phyloP scores from a whole-genome alignment of 768 basidiomycete genomes.

The button mushroom (Agaricus bisporus) region DNA sequence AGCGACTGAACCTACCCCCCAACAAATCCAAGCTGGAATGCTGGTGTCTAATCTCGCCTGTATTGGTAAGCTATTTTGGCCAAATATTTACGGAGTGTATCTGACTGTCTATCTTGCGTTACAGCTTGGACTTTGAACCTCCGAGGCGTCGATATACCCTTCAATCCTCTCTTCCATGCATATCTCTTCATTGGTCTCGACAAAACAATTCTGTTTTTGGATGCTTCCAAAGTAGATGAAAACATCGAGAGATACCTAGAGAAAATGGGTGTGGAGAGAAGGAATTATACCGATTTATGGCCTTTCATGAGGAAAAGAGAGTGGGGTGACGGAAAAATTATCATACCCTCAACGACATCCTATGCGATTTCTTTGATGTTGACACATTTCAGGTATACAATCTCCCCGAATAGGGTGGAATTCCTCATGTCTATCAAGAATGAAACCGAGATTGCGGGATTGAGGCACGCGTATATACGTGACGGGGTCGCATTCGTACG shows the following conservation, averaged over 20 bases:
- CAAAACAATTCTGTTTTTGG: constrained; percentile 70
- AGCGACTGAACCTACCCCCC: constrained; percentile 42
- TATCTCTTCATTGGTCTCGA: constrained; percentile 73
- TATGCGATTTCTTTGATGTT: constrained; percentile 84
- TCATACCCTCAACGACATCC: constrained; percentile 65
- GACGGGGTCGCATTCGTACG: constrained; percentile 83
- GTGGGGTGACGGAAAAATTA: constrained; percentile 76
- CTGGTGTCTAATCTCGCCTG: constrained; percentile 63
- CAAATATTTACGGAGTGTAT: neutral
- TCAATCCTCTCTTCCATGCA: constrained; percentile 87
- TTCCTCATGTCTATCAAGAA: constrained; percentile 88
- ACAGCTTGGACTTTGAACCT: constrained; percentile 84
- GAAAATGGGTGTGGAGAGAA: constrained; percentile 47
- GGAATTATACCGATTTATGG: constrained; percentile 78
- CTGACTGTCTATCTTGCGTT: neutral
- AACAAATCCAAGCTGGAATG: constrained; percentile 63
- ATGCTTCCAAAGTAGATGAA: constrained; percentile 53
- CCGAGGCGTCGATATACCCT: constrained; percentile 85
- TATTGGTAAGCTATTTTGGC: constrained; percentile 46
- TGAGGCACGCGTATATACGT: constrained; percentile 78
- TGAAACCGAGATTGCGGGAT: constrained; percentile 73
- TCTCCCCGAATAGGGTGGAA: constrained; percentile 66
- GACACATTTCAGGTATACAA: constrained; percentile 74
- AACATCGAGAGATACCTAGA: constrained; percentile 56
- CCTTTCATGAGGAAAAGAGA: constrained; percentile 65